Evolutionary conservation across 225 moss, liverwort and hornwort genomes (phyloP).

Genomic region (Physcomitrium patens): DNA sequence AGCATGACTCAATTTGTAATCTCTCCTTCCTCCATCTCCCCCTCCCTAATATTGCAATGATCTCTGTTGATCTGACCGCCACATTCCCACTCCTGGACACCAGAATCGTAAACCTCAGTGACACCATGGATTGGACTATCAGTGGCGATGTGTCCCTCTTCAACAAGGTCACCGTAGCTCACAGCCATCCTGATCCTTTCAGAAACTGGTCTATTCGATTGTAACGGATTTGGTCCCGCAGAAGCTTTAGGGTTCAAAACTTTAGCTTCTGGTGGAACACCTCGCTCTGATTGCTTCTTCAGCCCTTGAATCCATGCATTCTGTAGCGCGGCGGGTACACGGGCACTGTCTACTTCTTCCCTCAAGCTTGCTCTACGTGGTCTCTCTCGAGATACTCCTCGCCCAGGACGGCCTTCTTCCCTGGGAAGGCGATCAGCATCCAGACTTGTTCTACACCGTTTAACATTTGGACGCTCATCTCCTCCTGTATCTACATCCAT

Average conservation of each 20-base stretch:
- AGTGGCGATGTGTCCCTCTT: slow-evolving; percentile 40
- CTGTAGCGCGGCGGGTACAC: slow-evolving; percentile 54
- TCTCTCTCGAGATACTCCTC: slow-evolving; percentile 42
- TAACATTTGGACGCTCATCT: slow-evolving; percentile 45
- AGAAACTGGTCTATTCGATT: slow-evolving; percentile 39
- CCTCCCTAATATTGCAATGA: slow-evolving; percentile 18
- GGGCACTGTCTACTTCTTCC: slow-evolving; percentile 50
- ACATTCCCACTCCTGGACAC: not conserved
- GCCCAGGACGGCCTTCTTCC: slow-evolving; percentile 8
- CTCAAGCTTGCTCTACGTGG: slow-evolving; percentile 24
- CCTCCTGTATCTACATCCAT: slow-evolving; percentile 48
- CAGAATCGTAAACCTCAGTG: slow-evolving; percentile 21
- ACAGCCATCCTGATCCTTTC: slow-evolving; percentile 80
- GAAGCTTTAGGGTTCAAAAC: slow-evolving; percentile 36
- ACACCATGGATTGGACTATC: slow-evolving; percentile 43
- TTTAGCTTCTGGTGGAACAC: slow-evolving; percentile 14
- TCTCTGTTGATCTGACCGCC: slow-evolving; percentile 1
- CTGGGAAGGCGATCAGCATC: slow-evolving; percentile 24
- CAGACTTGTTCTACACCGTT: slow-evolving; percentile 53
- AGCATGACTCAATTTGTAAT: slow-evolving; percentile 32
- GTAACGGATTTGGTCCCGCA: not conserved
- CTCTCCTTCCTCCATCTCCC: slow-evolving; percentile 44
- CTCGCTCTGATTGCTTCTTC: slow-evolving; percentile 39
- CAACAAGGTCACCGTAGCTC: slow-evolving; percentile 72
- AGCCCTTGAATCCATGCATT: slow-evolving; percentile 92